A percentile compares a stretch with the other conserved stretches of the same genome.
Evolutionary conservation across 1,139 yeast species (phyloP).

Genomic region (Candida sojae): DNA sequence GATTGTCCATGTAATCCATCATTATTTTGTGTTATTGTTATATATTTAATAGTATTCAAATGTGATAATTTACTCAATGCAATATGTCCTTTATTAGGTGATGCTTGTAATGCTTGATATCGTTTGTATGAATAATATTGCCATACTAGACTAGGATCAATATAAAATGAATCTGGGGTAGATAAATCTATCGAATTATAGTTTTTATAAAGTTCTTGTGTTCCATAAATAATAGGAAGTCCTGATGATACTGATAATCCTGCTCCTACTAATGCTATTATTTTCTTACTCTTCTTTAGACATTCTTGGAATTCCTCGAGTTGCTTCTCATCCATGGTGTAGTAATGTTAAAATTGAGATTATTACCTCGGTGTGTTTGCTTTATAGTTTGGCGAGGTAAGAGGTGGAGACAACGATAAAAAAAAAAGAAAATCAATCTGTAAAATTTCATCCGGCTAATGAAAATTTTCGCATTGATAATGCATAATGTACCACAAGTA

Average conservation of each 20-base stretch:
- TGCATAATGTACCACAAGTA: neutral
- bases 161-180: constrained; percentile 85
- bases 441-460: neutral
- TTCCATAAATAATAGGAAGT: constrained; percentile 69
- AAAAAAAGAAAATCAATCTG: neutral
- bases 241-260: constrained; percentile 83
- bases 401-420: neutral
- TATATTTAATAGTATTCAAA: constrained; percentile 28
- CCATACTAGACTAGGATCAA: constrained; percentile 88
- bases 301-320: constrained; percentile 58
- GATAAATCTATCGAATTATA: constrained; percentile 82
- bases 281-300: constrained; percentile 50
- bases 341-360: neutral
- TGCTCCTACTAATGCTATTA: constrained; percentile 81
- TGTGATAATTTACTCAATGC: constrained; percentile 59
- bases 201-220: constrained; percentile 76
- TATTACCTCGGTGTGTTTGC: no score
- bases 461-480: neutral
- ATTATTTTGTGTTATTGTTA: constrained; percentile 80
- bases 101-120: constrained; percentile 60
- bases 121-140: constrained; percentile 79
- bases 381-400: neutral
- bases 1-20: constrained; percentile 75
- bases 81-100: constrained; percentile 72
- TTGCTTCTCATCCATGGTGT: constrained; percentile 12